These are phyloP conservation scores for Neurospora discreta DNA, from an alignment of 495 filamentous ascomycete species.

Conservation along the genomic window DNA sequence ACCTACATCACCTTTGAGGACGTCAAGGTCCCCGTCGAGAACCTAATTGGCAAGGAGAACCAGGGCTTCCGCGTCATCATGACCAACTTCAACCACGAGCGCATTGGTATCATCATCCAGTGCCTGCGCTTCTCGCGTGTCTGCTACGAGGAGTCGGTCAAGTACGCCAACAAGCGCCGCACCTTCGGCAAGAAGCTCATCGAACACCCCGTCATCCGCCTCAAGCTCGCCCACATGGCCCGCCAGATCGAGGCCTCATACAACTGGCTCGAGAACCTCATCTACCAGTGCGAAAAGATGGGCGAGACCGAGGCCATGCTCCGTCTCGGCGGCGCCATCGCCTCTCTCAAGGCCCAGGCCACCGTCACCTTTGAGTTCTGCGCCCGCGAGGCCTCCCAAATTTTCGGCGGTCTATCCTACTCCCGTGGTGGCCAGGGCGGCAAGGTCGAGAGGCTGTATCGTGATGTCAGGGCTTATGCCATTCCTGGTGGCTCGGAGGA, in stretches of 20 bases:
- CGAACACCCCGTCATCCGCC: slow-evolving; percentile 92
- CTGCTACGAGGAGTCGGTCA: slow-evolving; percentile 91
- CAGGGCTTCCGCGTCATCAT: slow-evolving; percentile 97
- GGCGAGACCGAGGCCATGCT: slow-evolving; percentile 91
- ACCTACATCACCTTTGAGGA: slow-evolving; percentile 98
- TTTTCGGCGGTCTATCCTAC: slow-evolving; percentile 93
- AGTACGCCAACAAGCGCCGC: slow-evolving; percentile 90
- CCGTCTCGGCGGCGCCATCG: slow-evolving; percentile 88
- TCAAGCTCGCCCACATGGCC: slow-evolving; percentile 97
- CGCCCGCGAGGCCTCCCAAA: slow-evolving; percentile 91
- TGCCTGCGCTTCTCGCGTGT: slow-evolving; percentile 90
- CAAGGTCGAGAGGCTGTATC: slow-evolving; percentile 90
- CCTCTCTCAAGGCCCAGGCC: slow-evolving; percentile 82
- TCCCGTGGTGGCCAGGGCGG: slow-evolving; percentile 86
- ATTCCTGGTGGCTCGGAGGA: slow-evolving; percentile 96
- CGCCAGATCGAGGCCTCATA: slow-evolving; percentile 93
- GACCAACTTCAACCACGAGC: slow-evolving; percentile 99
- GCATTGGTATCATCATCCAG: slow-evolving; percentile 97
- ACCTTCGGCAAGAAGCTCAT: slow-evolving; percentile 95
- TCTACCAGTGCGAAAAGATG: slow-evolving; percentile 90
- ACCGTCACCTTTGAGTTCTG: slow-evolving; percentile 96
- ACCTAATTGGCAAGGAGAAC: slow-evolving; percentile 95
- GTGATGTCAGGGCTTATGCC: slow-evolving; percentile 95
- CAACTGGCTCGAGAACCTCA: slow-evolving; percentile 93
- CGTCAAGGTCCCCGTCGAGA: slow-evolving; percentile 96